phyloP scores from a whole-genome alignment of 805 yeast species.

The Saturnispora halmiae region DNA sequence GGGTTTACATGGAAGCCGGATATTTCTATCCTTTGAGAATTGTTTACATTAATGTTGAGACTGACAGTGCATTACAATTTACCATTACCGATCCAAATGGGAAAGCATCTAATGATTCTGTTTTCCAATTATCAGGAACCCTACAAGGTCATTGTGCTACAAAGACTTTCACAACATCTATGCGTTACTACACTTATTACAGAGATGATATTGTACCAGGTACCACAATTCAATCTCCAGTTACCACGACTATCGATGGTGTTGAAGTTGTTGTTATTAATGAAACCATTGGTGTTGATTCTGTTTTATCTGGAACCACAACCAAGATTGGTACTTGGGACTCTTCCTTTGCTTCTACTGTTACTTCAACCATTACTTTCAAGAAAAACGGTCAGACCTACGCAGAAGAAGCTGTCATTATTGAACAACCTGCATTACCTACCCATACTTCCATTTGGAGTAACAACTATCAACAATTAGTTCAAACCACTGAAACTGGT shows the following conservation, averaged over 20 bases:
- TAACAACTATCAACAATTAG: neutral
- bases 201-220: constrained; percentile 3
- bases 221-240: constrained; percentile 6
- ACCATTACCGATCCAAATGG: constrained; percentile 13
- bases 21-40: constrained; percentile 17
- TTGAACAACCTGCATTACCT: constrained; percentile 5
- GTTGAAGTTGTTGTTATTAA: neutral
- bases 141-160: constrained; percentile 3
- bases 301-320: neutral
- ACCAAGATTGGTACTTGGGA: neutral
- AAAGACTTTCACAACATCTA: constrained; percentile 1
- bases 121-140: neutral
- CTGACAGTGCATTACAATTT: constrained; percentile 12
- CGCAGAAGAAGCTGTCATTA: constrained; percentile 1
- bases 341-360: neutral
- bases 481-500: neutral
- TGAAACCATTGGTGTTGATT: constrained; percentile 9
- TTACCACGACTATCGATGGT: neutral
- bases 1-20: constrained; percentile 14
- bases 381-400: neutral
- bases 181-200: constrained; percentile 8
- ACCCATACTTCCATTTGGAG: constrained; percentile 6
- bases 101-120: constrained; percentile 2
- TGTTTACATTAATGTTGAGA: constrained; percentile 14
- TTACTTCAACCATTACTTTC: neutral